Evolutionary conservation across 306 rosid species (phyloP), one percentile per base, ranked within the genome.

Genomic region (Vicia faba): DNA sequence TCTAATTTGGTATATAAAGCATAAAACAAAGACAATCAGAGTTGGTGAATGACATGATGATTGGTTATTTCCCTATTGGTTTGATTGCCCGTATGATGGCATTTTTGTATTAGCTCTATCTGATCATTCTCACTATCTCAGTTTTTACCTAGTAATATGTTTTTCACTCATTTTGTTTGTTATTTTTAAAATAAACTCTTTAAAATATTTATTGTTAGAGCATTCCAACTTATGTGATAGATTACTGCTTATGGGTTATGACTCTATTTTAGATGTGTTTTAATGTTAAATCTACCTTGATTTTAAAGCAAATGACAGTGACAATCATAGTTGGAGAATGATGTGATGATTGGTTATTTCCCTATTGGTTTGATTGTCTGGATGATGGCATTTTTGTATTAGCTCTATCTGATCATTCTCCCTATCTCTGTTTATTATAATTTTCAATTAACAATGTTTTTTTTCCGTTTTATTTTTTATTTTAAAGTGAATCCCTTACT

Each of bases 341-440:
- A 54, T 4, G 11, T 72, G 79, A 64, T 73, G 85, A 77, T 29
- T 53, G 44, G 16, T 66, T 49, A 14, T 49, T 81, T 76, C 61
- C 85, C 76, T 81, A 73, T 77, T 81, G 79, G 82, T 77, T 77
- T 81, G 79, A 81, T 56, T 25, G 76, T 73, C 79, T 2, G 43
- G 23, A 76, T 81, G 85, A 76, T 81, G 85, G 79, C 79, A 16
- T 3, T 11, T 11, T 58, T 77, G 75, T 75, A 68, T 81, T 81
- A 81, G 85, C 85, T 81, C 82, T 73, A 77, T 64, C 82, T 73
- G 79, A 81, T 58, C 66, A 58, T 77, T 76, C 82, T 72, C 68
- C 63, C 36, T 31, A 5, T 20, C 19, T 39, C 16, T 7, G 43
- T 7, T 14, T 5, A 14, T 58, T 14, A 4, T n/a, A 28, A 7